Base-by-base conservation (phyloP, 2,329 filamentous ascomycete species). In the Fusarium sambucinum region DNA sequence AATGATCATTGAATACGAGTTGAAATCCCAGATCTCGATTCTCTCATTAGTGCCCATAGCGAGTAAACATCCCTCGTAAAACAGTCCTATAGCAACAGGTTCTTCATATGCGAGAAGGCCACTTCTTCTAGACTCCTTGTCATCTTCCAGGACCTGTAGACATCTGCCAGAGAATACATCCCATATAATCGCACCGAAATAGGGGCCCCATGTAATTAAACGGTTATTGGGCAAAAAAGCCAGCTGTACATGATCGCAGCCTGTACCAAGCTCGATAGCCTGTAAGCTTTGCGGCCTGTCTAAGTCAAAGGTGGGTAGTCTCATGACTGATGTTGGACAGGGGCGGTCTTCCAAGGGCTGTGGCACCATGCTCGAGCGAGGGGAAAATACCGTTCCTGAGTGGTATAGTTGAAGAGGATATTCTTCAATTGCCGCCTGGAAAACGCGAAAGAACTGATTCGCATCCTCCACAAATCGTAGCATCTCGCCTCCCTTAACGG, bases 401-500 rank as follows among this genome's bases (percentile, higher is more conserved):
- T 16, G n/a, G 5, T 53, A 57, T 4, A 53, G 2, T 10, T 57
- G 55, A 10, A 53, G 30, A 2, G 37, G 30, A 3, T 14, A 4
- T 37, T 19, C 0, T 2, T 42, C 7, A 10, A 57, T 35, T 2
- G n/a, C 37, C 1, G 8, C 1, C 2, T 16, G 4, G 5, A 57
- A 57, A 4, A 23, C 42, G 0, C n/a, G n/a, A n/a, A 42, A 6
- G 3, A 25, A 57, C 0, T 19, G n/a, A 1, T 13, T 42, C 8
- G 37, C 37, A 16, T 57, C 37, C 5, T 23, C n/a, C 1, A 35
- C 11, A 5, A 53, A 57, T 1, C 5, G 30, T 2, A 53, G 5
- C 4, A 30, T 19, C 3, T 7, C 4, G 4, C 4, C 9, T 6
- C 25, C 42, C 12, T 19, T 1, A 5, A n/a, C 6, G 4, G 10